Percentiles rank a stretch among this genome's conserved stretches.
Evolutionary conservation across 208 protist species (phyloP).

Genomic region (Acanthamoeba lenticulata): DNA sequence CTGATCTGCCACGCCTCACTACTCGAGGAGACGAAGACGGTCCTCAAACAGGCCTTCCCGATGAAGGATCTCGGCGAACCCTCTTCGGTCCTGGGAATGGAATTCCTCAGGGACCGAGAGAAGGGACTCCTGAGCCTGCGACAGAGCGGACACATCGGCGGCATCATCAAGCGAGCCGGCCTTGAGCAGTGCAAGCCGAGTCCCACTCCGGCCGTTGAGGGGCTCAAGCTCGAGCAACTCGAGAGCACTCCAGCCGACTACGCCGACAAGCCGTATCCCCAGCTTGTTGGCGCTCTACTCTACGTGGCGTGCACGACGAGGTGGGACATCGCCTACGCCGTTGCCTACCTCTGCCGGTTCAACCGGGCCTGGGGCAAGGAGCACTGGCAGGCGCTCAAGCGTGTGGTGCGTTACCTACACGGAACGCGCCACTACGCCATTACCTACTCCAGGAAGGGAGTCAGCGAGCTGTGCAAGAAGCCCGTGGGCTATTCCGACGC

Average conservation of each 20-base stretch:
- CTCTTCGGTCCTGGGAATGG: not conserved
- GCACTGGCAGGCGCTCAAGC: slow-evolving; percentile 24
- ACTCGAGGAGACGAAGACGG: not conserved
- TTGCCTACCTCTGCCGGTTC: not conserved
- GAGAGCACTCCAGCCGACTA: not conserved
- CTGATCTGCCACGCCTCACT: not conserved
- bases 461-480: not conserved
- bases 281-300: not conserved
- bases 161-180: not conserved
- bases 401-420: not conserved
- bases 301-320: not conserved
- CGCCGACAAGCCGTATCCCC: not conserved
- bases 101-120: not conserved
- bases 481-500: not conserved
- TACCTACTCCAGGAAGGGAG: not conserved
- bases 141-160: not conserved
- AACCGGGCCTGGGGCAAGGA: not conserved
- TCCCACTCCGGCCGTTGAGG: not conserved
- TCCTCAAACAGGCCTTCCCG: not conserved
- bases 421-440: not conserved
- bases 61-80: slow-evolving; percentile 5
- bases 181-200: not conserved
- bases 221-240: not conserved
- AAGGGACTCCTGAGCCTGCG: not conserved
- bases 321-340: not conserved